A percentile compares a stretch with the other conserved stretches of the same genome.
Conservation (phyloP, 176 grass and related monocot genomes). For the Cymbopogon citratus region DNA sequence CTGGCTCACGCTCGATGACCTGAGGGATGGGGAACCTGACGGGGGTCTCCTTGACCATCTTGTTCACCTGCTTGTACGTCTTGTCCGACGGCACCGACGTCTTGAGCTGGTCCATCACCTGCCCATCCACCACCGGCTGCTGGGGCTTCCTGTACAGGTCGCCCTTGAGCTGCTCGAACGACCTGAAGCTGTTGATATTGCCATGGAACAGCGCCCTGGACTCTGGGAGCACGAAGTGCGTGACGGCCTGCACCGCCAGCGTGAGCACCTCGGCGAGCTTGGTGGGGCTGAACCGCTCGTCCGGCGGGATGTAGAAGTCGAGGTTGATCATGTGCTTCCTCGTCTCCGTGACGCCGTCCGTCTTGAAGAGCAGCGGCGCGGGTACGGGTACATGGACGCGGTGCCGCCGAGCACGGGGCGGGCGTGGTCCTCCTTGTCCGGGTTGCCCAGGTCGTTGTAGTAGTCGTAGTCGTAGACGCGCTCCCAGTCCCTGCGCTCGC, state of each 20-base stretch:
- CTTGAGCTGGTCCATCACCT: slow-evolving; percentile 65
- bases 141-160: slow-evolving; percentile 52
- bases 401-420: slow-evolving; percentile 70
- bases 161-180: slow-evolving; percentile 47
- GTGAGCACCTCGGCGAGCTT: slow-evolving; percentile 74
- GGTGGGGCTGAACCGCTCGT: slow-evolving; percentile 77
- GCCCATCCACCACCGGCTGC: slow-evolving; percentile 16
- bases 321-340: slow-evolving; percentile 67
- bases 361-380: slow-evolving; percentile 58
- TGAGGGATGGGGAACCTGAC: slow-evolving; percentile 69
- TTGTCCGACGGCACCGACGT: slow-evolving; percentile 48
- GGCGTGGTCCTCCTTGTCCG: slow-evolving; percentile 44
- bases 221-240: slow-evolving; percentile 80
- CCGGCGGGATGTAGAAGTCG: slow-evolving; percentile 84
- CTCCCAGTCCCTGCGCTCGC: slow-evolving; percentile 79
- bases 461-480: slow-evolving; percentile 71
- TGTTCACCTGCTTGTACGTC: slow-evolving; percentile 51
- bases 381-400: slow-evolving; percentile 40
- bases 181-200: slow-evolving; percentile 52
- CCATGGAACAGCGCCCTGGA: slow-evolving; percentile 44
- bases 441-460: slow-evolving; percentile 85
- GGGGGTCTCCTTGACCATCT: slow-evolving; percentile 55
- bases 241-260: slow-evolving; percentile 55
- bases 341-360: slow-evolving; percentile 56
- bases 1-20: slow-evolving; percentile 68